Evolutionary conservation across 2,329 filamentous ascomycete genomes (phyloP).

Genomic region (Lachnellula suecica): DNA sequence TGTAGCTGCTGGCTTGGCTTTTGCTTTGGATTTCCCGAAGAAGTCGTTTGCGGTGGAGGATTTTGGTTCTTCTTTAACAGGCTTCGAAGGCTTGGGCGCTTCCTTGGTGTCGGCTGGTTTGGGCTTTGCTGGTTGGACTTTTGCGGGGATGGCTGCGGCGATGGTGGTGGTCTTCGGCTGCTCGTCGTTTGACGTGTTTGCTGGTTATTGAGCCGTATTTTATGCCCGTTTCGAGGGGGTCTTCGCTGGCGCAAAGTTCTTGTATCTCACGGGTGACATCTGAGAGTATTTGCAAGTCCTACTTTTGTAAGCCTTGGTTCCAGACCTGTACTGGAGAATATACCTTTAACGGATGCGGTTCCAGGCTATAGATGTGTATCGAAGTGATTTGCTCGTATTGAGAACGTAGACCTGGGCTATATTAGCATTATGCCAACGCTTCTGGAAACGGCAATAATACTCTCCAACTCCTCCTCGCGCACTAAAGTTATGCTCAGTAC

Average conservation of each 20-base stretch:
- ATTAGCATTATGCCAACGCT: constrained; percentile 7
- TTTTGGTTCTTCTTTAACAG: constrained; percentile 19
- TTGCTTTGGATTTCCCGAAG: constrained; percentile 35
- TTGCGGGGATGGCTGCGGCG: constrained; percentile 34
- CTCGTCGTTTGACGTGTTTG: constrained; percentile 56
- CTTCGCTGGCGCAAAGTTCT: constrained; percentile 54
- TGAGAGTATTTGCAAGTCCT: constrained; percentile 68
- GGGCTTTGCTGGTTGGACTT: constrained; percentile 28
- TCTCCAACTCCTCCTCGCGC: constrained; percentile 69
- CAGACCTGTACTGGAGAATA: not conserved
- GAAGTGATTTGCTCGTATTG: constrained; percentile 73
- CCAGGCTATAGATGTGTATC: constrained; percentile 86
- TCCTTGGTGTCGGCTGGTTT: constrained; percentile 21
- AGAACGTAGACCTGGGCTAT: constrained; percentile 57
- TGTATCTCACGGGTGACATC: constrained; percentile 66
- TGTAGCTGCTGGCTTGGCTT: constrained; percentile 16
- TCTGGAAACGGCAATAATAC: constrained; percentile 40
- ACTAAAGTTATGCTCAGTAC: constrained; percentile 65
- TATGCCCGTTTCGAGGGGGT: constrained; percentile 56
- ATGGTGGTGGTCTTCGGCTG: constrained; percentile 24
- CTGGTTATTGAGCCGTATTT: constrained; percentile 77
- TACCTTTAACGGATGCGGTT: constrained; percentile 67
- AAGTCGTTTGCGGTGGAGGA: constrained; percentile 35
- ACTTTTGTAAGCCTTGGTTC: not conserved
- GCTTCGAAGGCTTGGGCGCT: constrained; percentile 13